Evolutionary conservation across 73 alveolate genomes (phyloP).

Genomic region (Paramecium bursaria): DNA sequence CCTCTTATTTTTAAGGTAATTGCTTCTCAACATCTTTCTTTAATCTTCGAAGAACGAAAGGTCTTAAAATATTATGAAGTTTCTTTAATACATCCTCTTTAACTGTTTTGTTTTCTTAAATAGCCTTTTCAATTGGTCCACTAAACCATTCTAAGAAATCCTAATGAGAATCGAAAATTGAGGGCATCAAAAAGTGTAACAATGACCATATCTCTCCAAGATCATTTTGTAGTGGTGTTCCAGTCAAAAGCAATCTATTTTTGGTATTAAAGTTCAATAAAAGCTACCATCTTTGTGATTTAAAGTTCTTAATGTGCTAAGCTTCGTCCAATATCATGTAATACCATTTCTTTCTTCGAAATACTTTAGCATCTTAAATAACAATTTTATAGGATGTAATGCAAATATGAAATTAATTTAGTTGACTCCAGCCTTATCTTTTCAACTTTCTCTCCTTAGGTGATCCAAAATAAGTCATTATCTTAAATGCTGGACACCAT

Average conservation of each 20-base stretch:
- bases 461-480: constrained; percentile 97
- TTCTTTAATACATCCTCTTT: constrained; percentile 87
- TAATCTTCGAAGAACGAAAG: constrained; percentile 97
- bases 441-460: constrained; percentile 95
- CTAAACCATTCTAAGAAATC: constrained; percentile 84
- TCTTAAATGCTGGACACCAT: constrained; percentile 99
- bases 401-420: constrained; percentile 98
- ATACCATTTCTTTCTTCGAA: constrained; percentile 99
- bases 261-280: constrained; percentile 96
- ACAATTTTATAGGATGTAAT: constrained; percentile 97
- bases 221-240: constrained; percentile 99
- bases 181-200: constrained; percentile 99
- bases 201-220: constrained; percentile 99
- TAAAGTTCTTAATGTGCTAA: constrained; percentile 98
- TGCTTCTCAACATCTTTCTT: constrained; percentile 98
- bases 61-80: constrained; percentile 94
- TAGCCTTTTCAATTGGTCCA: constrained; percentile 92
- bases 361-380: constrained; percentile 94
- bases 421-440: constrained; percentile 98
- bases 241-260: constrained; percentile 97
- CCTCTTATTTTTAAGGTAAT: constrained; percentile 96
- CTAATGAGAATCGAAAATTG: constrained; percentile 71
- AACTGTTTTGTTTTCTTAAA: constrained; percentile 86
- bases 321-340: constrained; percentile 99
- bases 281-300: constrained; percentile 98